Evolutionary conservation across 768 basidiomycete genomes (phyloP).

Genomic region (Suillus tomentosus): DNA sequence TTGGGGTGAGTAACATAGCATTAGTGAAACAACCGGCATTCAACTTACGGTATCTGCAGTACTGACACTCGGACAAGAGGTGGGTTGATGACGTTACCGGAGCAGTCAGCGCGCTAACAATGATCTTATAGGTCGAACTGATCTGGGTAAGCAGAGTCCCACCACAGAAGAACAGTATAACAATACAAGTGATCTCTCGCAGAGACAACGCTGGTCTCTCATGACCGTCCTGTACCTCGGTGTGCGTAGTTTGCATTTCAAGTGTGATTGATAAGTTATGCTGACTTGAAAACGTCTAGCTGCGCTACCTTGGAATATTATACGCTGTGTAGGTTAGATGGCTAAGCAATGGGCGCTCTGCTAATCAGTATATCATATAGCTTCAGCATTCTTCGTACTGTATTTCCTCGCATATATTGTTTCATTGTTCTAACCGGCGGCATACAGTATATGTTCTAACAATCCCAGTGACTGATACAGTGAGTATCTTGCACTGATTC

Average conservation of each 20-base stretch:
- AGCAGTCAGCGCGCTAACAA: neutral
- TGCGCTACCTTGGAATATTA: slow-evolving; percentile 5
- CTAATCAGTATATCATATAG: neutral
- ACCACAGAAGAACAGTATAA: neutral
- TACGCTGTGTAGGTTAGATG: slow-evolving; percentile 1
- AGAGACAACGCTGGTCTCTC: neutral
- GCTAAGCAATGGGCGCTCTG: neutral
- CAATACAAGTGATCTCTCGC: neutral
- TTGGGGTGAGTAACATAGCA: neutral
- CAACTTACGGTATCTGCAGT: neutral
- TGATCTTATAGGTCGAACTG: neutral
- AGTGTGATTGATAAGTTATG: neutral
- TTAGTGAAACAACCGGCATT: neutral
- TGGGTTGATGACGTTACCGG: neutral
- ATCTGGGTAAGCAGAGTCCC: neutral
- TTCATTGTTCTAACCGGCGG: neutral
- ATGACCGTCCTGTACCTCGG: neutral
- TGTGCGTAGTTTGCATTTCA: neutral
- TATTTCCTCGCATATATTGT: neutral
- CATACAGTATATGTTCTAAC: neutral
- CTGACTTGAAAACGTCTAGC: neutral
- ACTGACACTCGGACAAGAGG: neutral
- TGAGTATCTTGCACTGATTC: neutral
- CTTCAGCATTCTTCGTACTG: neutral
- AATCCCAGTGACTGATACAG: neutral